These are phyloP conservation scores for Monosporascus ibericus DNA, from an alignment of 2,329 filamentous ascomycete species.

Conservation along the genomic window DNA sequence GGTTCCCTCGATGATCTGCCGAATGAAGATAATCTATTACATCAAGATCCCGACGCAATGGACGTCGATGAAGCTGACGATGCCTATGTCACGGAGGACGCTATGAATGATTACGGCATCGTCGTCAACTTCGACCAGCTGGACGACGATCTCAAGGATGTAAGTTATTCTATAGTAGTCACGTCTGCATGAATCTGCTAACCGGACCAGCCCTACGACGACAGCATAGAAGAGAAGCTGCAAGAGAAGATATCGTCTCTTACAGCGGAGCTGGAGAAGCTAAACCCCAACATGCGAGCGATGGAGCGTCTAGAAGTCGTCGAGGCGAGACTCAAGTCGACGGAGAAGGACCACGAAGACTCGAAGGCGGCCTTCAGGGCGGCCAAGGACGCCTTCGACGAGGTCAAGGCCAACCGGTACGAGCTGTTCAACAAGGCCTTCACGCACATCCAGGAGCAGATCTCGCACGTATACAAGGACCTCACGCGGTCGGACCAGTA, in stretches of 20 bases:
- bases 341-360: conserved; percentile 84
- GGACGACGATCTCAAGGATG: conserved; percentile 74
- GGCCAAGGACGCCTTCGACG: conserved; percentile 77
- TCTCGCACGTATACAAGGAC: conserved; percentile 89
- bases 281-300: conserved; percentile 94
- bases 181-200: conserved; percentile 14
- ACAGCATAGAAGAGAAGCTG: conserved; percentile 67
- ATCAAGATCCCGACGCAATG: conserved; percentile 81
- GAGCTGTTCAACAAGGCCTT: conserved; percentile 96
- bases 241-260: conserved; percentile 72
- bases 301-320: conserved; percentile 86
- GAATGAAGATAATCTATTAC: conserved; percentile 74
- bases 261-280: conserved; percentile 77
- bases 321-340: conserved; percentile 72
- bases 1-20: conserved; percentile 81
- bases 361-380: conserved; percentile 68
- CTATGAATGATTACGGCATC: conserved; percentile 85
- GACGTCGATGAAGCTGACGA: conserved; percentile 75
- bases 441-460: conserved; percentile 89
- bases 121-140: conserved; percentile 78
- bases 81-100: conserved; percentile 53
- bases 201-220: conserved; percentile 53
- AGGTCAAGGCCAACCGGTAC: conserved; percentile 73
- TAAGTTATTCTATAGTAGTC: conserved; percentile 37
- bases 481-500: conserved; percentile 87